These are phyloP conservation scores for Phytophthora sansomeana DNA, from an alignment of 352 stramenopile species.

Conservation along the genomic window DNA sequence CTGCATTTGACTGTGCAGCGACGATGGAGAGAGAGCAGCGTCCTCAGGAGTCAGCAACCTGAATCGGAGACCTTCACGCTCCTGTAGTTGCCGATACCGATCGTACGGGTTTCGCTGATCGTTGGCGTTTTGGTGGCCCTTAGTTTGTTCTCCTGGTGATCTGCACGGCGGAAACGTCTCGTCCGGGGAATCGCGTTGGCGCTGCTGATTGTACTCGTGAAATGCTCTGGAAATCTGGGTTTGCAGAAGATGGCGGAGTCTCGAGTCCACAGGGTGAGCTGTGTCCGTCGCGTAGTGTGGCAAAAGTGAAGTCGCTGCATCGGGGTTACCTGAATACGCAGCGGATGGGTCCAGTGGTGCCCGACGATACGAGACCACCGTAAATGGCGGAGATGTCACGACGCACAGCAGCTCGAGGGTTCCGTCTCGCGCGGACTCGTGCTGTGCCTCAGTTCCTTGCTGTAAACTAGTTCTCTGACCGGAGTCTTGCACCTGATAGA, in stretches of 20 bases:
- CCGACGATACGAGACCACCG: constrained; percentile 53
- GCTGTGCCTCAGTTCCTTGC: not conserved
- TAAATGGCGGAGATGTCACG: constrained; percentile 51
- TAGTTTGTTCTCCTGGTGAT: constrained; percentile 7
- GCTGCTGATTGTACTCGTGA: constrained; percentile 43
- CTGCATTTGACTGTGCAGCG: constrained; percentile 14
- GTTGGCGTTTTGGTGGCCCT: not conserved
- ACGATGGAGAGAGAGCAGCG: constrained; percentile 15
- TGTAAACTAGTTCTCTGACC: constrained; percentile 4
- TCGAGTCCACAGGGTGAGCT: constrained; percentile 22
- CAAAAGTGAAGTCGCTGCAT: constrained; percentile 9
- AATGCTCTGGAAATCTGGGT: constrained; percentile 50
- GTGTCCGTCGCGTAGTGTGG: constrained; percentile 33
- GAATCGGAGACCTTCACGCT: constrained; percentile 37
- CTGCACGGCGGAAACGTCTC: not conserved
- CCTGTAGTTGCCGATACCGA: constrained; percentile 32
- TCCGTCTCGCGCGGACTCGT: not conserved
- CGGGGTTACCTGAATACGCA: not conserved
- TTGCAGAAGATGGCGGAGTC: constrained; percentile 42
- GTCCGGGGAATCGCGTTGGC: constrained; percentile 1
- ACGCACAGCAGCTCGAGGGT: constrained; percentile 40
- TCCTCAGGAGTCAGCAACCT: constrained; percentile 25
- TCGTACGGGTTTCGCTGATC: constrained; percentile 2
- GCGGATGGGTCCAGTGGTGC: constrained; percentile 24
- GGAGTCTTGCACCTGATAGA: constrained; percentile 29